Conservation (phyloP, 192 early-diverging fungal species). For the Coemansia sp. region DNA sequence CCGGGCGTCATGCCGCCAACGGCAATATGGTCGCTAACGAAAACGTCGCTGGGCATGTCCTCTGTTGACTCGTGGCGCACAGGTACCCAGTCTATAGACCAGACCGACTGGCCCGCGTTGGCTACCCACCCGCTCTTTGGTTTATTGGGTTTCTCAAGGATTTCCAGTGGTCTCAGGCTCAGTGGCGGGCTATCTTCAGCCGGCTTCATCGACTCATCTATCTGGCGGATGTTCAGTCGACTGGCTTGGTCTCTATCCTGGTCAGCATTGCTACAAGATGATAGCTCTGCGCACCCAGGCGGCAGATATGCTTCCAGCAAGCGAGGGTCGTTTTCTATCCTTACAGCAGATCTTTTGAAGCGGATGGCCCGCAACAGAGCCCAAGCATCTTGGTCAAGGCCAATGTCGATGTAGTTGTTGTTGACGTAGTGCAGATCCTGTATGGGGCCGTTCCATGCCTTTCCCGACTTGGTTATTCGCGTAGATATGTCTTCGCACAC, state of each 20-base stretch:
- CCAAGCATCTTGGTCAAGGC: constrained; percentile 22
- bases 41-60: background rate
- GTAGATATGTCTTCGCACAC: no score
- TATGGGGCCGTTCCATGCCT: constrained; percentile 22
- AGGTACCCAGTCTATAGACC: constrained; percentile 35
- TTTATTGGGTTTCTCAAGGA: no score
- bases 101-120: constrained; percentile 15
- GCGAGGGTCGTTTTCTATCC: no score
- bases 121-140: constrained; percentile 6
- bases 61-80: background rate
- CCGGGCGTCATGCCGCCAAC: constrained; percentile 18
- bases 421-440: background rate
- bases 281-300: background rate
- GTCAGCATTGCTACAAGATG: no score
- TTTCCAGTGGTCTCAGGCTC: background rate
- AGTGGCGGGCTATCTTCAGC: background rate
- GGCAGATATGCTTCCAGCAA: constrained; percentile 5
- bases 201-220: background rate
- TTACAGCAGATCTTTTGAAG: no score
- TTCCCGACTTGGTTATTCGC: no score
- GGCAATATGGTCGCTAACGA: constrained; percentile 16
- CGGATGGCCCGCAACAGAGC: constrained; percentile 5
- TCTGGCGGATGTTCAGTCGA: background rate
- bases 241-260: no score
- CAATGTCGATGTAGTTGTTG: constrained; percentile 23